phyloP scores from a whole-genome alignment of 1,139 yeast genomes.

The Hansenula lynferdii region DNA sequence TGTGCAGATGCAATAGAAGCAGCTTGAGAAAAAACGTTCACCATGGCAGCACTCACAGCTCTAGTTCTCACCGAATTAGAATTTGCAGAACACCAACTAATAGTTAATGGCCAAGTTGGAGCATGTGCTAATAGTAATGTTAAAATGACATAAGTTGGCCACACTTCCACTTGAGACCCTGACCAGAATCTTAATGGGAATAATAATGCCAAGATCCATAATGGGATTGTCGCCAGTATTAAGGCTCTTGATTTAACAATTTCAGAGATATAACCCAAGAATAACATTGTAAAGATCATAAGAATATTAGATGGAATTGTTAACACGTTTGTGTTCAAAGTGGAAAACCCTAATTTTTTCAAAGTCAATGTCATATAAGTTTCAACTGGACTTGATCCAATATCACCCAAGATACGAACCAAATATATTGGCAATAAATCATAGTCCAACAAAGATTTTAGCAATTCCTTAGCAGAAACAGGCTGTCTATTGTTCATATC shows the following conservation, averaged over 20 bases:
- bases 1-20: slow-evolving; percentile 49
- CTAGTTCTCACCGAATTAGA: not conserved
- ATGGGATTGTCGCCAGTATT: not conserved
- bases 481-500: not conserved
- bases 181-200: not conserved
- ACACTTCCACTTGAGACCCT: not conserved
- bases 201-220: not conserved
- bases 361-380: not conserved
- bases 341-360: not conserved
- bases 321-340: not conserved
- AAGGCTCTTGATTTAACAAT: not conserved
- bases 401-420: not conserved
- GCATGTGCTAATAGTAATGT: not conserved
- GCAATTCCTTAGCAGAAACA: not conserved
- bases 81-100: not conserved
- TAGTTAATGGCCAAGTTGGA: not conserved
- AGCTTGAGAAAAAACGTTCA: slow-evolving; percentile 39
- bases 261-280: not conserved
- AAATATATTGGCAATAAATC: not conserved
- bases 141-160: not conserved
- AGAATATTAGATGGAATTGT: not conserved
- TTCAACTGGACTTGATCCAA: not conserved
- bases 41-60: not conserved
- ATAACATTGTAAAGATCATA: not conserved
- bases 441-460: not conserved